Evolutionary conservation across 495 filamentous ascomycete species (phyloP).

Genomic region (Xylaria acuta): DNA sequence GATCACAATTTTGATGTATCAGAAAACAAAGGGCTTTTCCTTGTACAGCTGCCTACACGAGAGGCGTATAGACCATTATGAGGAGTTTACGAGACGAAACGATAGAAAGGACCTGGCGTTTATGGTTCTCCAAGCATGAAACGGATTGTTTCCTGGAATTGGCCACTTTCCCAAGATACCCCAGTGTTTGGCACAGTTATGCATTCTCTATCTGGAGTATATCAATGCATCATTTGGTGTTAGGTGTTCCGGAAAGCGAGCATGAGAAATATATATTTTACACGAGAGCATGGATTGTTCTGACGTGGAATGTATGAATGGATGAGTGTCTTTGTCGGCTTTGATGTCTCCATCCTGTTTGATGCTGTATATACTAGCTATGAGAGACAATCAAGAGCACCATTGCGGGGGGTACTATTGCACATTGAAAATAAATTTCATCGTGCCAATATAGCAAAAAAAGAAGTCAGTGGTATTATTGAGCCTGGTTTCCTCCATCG

Average conservation of each 20-base stretch:
- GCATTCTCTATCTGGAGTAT: conserved; percentile 1
- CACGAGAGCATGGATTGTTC: not conserved
- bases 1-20: conserved; percentile 8
- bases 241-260: not conserved
- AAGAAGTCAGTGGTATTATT: not conserved
- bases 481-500: not conserved
- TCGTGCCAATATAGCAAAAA: not conserved
- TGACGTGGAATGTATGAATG: not conserved
- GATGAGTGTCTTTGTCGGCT: not conserved
- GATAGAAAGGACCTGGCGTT: conserved; percentile 19
- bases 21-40: not conserved
- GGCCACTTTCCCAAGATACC: conserved; percentile 15
- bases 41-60: not conserved
- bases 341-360: not conserved
- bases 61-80: conserved; percentile 10
- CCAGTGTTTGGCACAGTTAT: not conserved
- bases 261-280: not conserved
- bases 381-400: not conserved
- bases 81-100: conserved; percentile 4
- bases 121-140: not conserved
- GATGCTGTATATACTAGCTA: conserved; percentile 18
- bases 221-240: conserved; percentile 18
- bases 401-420: not conserved
- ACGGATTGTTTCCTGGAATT: conserved; percentile 7
- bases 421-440: not conserved